These are phyloP conservation scores for Metschnikowia arizonensis DNA, from an alignment of 805 yeast species.

Conservation along the genomic window DNA sequence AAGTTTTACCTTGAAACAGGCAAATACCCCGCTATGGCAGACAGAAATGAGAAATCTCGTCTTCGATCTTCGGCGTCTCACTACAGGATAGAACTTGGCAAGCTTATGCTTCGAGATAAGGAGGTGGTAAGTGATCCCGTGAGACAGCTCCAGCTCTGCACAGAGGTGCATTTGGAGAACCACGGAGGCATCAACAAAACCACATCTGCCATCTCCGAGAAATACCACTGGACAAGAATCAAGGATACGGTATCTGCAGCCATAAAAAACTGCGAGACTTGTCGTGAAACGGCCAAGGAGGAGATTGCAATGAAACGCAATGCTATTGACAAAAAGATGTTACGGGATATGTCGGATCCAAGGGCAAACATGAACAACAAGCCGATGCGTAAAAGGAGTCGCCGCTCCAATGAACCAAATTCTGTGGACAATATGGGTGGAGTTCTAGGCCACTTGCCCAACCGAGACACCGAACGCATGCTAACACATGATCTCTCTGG, in stretches of 20 bases:
- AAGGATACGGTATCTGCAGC: slow-evolving; percentile 83
- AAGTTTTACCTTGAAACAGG: slow-evolving; percentile 78
- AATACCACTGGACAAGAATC: slow-evolving; percentile 87
- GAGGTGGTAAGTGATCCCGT: slow-evolving; percentile 80
- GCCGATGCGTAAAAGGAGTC: neutral
- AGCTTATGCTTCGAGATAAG: slow-evolving; percentile 67
- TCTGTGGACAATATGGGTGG: slow-evolving; percentile 36
- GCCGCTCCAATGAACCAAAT: slow-evolving; percentile 19
- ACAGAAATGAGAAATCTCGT: slow-evolving; percentile 83
- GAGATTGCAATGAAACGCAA: slow-evolving; percentile 16
- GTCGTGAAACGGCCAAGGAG: slow-evolving; percentile 48
- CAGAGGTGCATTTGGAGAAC: slow-evolving; percentile 58
- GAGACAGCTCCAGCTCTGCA: slow-evolving; percentile 70
- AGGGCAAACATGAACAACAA: neutral
- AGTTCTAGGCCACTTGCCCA: slow-evolving; percentile 17
- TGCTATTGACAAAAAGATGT: slow-evolving; percentile 19
- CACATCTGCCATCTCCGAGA: slow-evolving; percentile 69
- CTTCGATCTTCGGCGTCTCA: slow-evolving; percentile 76
- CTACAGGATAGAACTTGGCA: slow-evolving; percentile 67
- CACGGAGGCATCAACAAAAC: slow-evolving; percentile 91
- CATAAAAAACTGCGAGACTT: slow-evolving; percentile 68
- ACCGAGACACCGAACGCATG: slow-evolving; percentile 25
- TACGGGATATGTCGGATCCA: slow-evolving; percentile 1
- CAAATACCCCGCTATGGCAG: slow-evolving; percentile 76
- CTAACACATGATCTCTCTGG: slow-evolving; percentile 41